Conservation (phyloP, 768 basidiomycete genomes). For the Mrakia frigida region DNA sequence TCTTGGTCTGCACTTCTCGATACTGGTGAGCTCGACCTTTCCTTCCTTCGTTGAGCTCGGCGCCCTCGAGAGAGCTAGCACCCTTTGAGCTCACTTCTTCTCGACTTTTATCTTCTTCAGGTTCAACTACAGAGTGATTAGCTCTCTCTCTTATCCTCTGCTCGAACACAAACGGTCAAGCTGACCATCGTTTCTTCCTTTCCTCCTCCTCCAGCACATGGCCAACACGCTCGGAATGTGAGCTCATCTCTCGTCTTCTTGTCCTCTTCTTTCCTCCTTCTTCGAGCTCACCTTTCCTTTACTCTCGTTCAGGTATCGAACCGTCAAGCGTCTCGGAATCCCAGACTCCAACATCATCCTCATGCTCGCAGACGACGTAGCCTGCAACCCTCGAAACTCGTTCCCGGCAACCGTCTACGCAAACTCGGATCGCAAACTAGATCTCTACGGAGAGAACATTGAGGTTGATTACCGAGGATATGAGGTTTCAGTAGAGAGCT, state of each 20-base stretch:
- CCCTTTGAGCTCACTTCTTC: not conserved
- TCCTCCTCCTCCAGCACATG: conserved; percentile 71
- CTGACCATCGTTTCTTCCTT: not conserved
- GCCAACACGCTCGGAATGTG: conserved; percentile 95
- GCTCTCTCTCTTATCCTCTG: not conserved
- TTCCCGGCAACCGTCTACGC: conserved; percentile 90
- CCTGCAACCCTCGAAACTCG: conserved; percentile 86
- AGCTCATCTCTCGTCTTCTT: conserved; percentile 33
- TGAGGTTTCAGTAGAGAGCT: conserved; percentile 95
- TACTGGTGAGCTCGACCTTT: conserved; percentile 47
- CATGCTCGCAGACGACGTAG: conserved; percentile 95
- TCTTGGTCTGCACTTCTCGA: conserved; percentile 84
- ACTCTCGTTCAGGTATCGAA: conserved; percentile 69
- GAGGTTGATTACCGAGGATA: conserved; percentile 98
- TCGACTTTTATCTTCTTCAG: conserved; percentile 39
- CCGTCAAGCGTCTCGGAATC: conserved; percentile 94
- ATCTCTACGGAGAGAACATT: conserved; percentile 92
- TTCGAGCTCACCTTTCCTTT: not conserved
- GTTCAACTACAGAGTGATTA: conserved; percentile 96
- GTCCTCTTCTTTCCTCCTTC: conserved; percentile 3
- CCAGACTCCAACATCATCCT: conserved; percentile 98
- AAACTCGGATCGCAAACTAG: conserved; percentile 71
- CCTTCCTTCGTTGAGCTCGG: too few species aligned
- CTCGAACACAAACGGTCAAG: not conserved
- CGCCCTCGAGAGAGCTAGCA: too few species aligned